phyloP scores from a whole-genome alignment of 2,329 filamentous ascomycete genomes.

The Fusarium redolens region DNA sequence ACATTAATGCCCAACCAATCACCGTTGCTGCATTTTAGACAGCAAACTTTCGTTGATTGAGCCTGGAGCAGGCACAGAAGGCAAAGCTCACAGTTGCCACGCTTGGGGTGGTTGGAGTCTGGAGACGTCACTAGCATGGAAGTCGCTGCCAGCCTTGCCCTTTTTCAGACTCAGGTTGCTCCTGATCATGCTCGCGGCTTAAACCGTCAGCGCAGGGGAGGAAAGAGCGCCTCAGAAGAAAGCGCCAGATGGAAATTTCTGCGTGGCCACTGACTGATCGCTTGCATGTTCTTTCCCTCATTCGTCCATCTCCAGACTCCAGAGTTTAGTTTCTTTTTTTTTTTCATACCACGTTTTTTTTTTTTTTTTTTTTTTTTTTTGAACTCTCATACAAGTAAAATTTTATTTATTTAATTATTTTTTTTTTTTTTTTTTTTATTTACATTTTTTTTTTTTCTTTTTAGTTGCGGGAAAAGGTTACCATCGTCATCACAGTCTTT shows the following conservation, averaged over 20 bases:
- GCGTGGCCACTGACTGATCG: constrained; percentile 27
- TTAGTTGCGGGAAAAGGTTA: background rate
- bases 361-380: background rate
- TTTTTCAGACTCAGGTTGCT: constrained; percentile 23
- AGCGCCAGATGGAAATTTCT: constrained; percentile 24
- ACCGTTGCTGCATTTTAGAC: constrained; percentile 5
- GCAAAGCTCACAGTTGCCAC: constrained; percentile 10
- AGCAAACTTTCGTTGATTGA: background rate
- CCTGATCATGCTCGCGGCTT: constrained; percentile 27
- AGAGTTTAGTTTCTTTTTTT: background rate
- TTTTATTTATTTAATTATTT: background rate
- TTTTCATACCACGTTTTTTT: background rate
- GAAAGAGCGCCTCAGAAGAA: constrained; percentile 7
- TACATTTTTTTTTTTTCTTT: background rate
- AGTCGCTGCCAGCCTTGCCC: constrained; percentile 31
- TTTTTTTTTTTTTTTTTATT: background rate
- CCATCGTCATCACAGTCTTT: constrained; percentile 31
- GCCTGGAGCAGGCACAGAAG: background rate
- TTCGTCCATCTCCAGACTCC: constrained; percentile 13
- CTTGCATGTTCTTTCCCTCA: constrained; percentile 16
- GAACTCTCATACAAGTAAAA: background rate
- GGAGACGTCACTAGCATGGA: constrained; percentile 32
- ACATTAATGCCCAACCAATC: constrained; percentile 6
- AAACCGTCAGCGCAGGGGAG: constrained; percentile 14
- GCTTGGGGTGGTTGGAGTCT: constrained; percentile 36